Base-by-base conservation (phyloP, 2,329 filamentous ascomycete species). In the Chaetomium olivaceum region DNA sequence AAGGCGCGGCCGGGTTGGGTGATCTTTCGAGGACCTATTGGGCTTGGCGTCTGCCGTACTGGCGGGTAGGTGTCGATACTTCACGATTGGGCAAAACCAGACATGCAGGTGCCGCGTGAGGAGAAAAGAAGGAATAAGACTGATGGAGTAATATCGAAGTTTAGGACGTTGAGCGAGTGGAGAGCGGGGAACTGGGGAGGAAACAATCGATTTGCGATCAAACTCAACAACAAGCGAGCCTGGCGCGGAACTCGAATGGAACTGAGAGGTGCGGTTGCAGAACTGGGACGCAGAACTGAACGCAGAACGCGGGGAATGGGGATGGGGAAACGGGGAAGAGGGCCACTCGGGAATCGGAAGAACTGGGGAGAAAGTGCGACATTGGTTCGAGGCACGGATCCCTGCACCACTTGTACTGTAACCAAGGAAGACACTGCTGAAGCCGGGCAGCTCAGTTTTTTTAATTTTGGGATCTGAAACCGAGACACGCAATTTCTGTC, bases 61-160 rank as follows among this genome's bases (percentile, higher is more conserved):
- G 11, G 36, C 36, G 48, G 56, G 51, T 16, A 19, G 19, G 50
- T 64, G 48, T 59, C 60, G 58, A 52, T 66, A 58, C 21, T 59
- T 66, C 62, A 50, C 52, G 63, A 62, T 69, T 69, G 69, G 71
- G 64, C 68, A 70, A 71, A 68, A 67, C 65, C 63, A 65, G 60
- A 64, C 31, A 21, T 59, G 19, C 52, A 70, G 50, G 58, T 61
- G 63, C 67, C 59, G 68, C 55, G 68, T 69, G 65, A 56, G 67
- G 64, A 62, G 64, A 54, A 70, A 56, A 60, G 29, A n/a, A 27
- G 19, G 9, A 12, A 16, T 7, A 21, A 50, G 33, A 56, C 33
- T 54, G 60, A 52, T 57, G 59, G 27, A 62, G 64, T 48, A 60
- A 68, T 56, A 61, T 62, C 55, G 55, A 16, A 67, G 65, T 54